Evolutionary conservation across 2,329 filamentous ascomycete species (phyloP).

Genomic region (Dactylellina parvicollis): DNA sequence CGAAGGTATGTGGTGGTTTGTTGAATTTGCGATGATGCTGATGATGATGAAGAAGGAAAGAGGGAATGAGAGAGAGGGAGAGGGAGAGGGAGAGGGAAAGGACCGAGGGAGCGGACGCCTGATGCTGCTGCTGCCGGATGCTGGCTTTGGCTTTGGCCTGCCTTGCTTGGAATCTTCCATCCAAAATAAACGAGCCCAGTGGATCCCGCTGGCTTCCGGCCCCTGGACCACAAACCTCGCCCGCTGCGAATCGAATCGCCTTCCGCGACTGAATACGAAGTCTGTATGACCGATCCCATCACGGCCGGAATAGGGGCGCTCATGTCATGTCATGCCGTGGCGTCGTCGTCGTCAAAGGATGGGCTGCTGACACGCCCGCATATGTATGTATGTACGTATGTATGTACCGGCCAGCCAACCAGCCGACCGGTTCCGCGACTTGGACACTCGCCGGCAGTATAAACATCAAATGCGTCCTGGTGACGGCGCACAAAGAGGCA

Average conservation of each 20-base stretch:
- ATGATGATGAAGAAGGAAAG: not conserved
- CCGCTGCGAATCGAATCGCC: not conserved
- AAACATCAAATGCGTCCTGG: too few species aligned
- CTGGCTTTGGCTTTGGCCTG: conserved; percentile 4
- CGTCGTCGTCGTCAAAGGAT: too few species aligned
- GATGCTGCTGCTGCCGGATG: too few species aligned
- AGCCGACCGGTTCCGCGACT: not conserved
- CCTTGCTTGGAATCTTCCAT: conserved; percentile 9
- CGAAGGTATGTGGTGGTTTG: not conserved
- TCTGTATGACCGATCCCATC: not conserved
- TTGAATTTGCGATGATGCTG: not conserved
- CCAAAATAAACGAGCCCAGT: conserved; percentile 27
- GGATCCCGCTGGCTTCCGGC: conserved; percentile 53
- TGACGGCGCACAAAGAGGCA: not conserved
- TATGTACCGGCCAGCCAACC: too few species aligned
- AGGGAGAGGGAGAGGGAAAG: conserved; percentile 1
- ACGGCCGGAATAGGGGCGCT: too few species aligned
- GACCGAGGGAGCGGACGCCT: not conserved
- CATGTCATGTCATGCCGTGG: too few species aligned
- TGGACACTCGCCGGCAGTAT: not conserved
- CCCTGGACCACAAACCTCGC: conserved; percentile 25
- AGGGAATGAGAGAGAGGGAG: not conserved
- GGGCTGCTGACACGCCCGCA: too few species aligned
- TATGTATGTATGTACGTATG: too few species aligned
- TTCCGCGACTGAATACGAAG: not conserved